A percentile compares a stretch with the other conserved stretches of the same genome.
phyloP scores from a whole-genome alignment of 2,329 filamentous ascomycete species.

The Nemania diffusa region DNA sequence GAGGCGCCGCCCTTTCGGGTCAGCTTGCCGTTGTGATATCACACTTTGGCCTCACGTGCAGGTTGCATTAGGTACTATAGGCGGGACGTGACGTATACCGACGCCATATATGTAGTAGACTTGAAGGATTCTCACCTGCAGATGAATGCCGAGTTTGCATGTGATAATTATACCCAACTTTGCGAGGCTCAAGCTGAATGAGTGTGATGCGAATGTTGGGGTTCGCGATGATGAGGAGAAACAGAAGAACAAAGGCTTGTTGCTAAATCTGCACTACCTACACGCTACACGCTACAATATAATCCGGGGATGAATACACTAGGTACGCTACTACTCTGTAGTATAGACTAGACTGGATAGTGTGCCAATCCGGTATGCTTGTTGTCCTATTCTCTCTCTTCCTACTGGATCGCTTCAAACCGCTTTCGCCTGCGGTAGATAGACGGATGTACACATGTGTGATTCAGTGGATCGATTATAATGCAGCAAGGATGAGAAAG shows the following conservation, averaged over 20 bases:
- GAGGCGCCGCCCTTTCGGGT: conserved; percentile 4
- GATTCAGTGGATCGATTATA: not conserved
- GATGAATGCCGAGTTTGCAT: conserved; percentile 29
- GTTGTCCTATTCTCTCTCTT: not conserved
- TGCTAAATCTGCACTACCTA: no score
- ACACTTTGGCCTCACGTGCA: conserved; percentile 21
- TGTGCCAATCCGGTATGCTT: not conserved
- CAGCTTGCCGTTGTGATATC: conserved; percentile 5
- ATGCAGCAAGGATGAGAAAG: not conserved
- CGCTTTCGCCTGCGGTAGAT: not conserved
- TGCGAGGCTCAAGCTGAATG: conserved; percentile 7
- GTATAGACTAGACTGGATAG: no score
- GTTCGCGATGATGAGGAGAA: not conserved
- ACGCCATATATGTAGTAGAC: conserved; percentile 11
- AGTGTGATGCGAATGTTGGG: not conserved
- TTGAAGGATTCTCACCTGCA: conserved; percentile 4
- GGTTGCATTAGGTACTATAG: conserved; percentile 16
- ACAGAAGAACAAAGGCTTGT: no score
- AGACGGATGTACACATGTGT: not conserved
- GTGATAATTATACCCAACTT: conserved; percentile 19
- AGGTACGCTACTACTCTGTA: no score
- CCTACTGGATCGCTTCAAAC: not conserved
- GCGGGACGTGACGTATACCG: conserved; percentile 13
- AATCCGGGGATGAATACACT: conserved; percentile 6
- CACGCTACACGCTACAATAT: not conserved